Conservation (phyloP, 2,329 filamentous ascomycete genomes). For the Paraconiothyrium sp. region DNA sequence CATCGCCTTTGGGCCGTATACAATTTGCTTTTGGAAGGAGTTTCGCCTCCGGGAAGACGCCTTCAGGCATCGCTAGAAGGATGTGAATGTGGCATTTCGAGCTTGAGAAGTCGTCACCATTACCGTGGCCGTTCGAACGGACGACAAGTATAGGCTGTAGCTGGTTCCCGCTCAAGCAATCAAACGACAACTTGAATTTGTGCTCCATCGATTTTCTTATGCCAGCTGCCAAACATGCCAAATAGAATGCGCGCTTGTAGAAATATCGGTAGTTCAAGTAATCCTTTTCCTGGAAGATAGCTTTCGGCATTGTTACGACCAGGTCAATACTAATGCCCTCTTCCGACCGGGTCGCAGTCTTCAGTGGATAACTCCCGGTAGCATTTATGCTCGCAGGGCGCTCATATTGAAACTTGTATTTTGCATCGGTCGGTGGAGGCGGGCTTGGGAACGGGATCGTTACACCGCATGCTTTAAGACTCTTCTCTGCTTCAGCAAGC, state of each 20-base stretch:
- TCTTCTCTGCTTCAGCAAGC: constrained; percentile 74
- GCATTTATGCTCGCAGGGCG: constrained; percentile 84
- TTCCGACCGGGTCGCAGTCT: constrained; percentile 75
- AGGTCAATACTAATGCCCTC: constrained; percentile 75
- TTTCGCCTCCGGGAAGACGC: constrained; percentile 76
- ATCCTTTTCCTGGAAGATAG: constrained; percentile 91
- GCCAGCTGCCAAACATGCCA: constrained; percentile 80
- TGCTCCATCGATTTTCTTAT: constrained; percentile 68
- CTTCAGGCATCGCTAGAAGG: constrained; percentile 75
- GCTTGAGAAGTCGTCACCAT: constrained; percentile 49
- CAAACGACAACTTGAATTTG: constrained; percentile 69
- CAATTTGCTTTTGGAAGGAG: constrained; percentile 75
- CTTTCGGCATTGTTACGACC: constrained; percentile 82
- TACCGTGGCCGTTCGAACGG: constrained; percentile 42
- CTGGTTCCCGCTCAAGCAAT: constrained; percentile 75
- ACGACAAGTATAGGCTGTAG: constrained; percentile 75
- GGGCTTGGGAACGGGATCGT: constrained; percentile 87
- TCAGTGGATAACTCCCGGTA: constrained; percentile 84
- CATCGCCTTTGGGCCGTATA: constrained; percentile 66
- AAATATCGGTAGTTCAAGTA: constrained; percentile 94
- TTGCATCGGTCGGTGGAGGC: constrained; percentile 75
- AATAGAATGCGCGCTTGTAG: constrained; percentile 90
- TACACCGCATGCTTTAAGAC: constrained; percentile 72
- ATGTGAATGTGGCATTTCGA: constrained; percentile 69
- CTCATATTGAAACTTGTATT: constrained; percentile 82